Percentiles rank a stretch among this genome's conserved stretches.
Evolutionary conservation across 345 rosid genomes (phyloP).

Genomic region (Odontarrhena argentea): DNA sequence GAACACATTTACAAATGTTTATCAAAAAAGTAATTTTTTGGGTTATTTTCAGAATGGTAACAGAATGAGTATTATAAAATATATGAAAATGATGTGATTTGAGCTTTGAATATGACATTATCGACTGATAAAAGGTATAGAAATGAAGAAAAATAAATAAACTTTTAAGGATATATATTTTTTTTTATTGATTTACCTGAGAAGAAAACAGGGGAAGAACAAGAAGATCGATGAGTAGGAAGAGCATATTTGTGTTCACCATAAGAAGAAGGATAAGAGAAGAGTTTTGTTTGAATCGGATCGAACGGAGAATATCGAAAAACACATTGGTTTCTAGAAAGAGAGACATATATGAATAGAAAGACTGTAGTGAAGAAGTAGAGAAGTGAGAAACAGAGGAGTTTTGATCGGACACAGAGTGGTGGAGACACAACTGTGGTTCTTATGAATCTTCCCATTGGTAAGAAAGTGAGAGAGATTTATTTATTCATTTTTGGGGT

Average conservation of each 20-base stretch:
- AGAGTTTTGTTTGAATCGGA: slow-evolving; percentile 65
- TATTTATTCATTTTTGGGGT: background rate
- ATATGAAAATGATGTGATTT: no score
- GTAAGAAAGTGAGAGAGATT: slow-evolving; percentile 1
- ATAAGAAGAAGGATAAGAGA: slow-evolving; percentile 75
- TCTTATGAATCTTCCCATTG: slow-evolving; percentile 37
- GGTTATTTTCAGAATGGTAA: no score
- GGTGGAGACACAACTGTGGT: slow-evolving; percentile 41
- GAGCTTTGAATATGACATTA: no score
- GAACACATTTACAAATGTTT: background rate
- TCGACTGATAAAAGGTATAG: no score
- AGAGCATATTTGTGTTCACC: slow-evolving; percentile 86
- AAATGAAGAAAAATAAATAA: background rate
- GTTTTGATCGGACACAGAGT: slow-evolving; percentile 67
- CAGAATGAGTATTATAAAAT: no score
- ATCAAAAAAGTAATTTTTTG: background rate
- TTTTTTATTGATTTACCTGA: slow-evolving; percentile 46
- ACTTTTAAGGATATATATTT: background rate
- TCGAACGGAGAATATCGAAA: slow-evolving; percentile 74
- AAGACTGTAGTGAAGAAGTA: slow-evolving; percentile 63
- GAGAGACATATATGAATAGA: slow-evolving; percentile 53
- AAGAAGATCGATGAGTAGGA: slow-evolving; percentile 64
- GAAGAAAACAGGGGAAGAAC: slow-evolving; percentile 72
- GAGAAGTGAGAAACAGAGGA: slow-evolving; percentile 76
- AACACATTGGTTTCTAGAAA: slow-evolving; percentile 61